Evolutionary conservation across 2,329 filamentous ascomycete genomes (phyloP), one percentile per base, ranked within the genome.

Genomic region (Nigrospora osmanthi): DNA sequence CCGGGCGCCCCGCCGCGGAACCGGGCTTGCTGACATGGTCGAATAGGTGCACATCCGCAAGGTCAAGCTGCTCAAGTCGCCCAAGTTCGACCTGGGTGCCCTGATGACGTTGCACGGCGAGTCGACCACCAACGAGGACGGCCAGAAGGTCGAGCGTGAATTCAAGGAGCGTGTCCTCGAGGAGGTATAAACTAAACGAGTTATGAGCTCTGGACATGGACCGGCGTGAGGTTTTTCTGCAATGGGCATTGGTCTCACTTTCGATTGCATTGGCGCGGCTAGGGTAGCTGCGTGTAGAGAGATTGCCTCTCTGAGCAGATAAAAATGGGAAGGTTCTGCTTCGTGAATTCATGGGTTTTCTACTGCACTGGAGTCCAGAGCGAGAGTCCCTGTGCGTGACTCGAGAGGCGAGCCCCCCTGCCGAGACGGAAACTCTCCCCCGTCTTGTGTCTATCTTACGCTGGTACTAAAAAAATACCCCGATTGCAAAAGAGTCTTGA

Each of bases 81-180:
- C 93, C 68, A 98, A 98, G 82, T 97, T 98, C 79, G 93, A 98
- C 69, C 86, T 98, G 57, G 93, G 93, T 73, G 86, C 88, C 62
- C 83, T 98, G 60, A 85, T 98, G 72, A 86, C 86, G 71, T 85
- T 98, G 63, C 93, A 98, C 79, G 93, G 93, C 75, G 93, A 98
- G 81, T 94, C 90, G 53, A 85, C 82, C 66, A 90, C 88, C 62
- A 90, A 97, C 69, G 93, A 98, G 75, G 83, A 89, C 69, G 93
- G 93, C 64, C 88, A 96, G 76, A 97, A 96, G 88, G 88, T 94
- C 59, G 93, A 97, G 83, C 80, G 89, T 67, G 91, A 98, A 76
- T 98, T 97, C 87, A 95, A 96, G 87, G 91, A 98, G 84, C 81
- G 80, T 65, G 89, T 96, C 65, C 81, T 96, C 62, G 88, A 95